Conservation (phyloP, 352 stramenopile genomes). For the Thalassiosira mediterranea region DNA sequence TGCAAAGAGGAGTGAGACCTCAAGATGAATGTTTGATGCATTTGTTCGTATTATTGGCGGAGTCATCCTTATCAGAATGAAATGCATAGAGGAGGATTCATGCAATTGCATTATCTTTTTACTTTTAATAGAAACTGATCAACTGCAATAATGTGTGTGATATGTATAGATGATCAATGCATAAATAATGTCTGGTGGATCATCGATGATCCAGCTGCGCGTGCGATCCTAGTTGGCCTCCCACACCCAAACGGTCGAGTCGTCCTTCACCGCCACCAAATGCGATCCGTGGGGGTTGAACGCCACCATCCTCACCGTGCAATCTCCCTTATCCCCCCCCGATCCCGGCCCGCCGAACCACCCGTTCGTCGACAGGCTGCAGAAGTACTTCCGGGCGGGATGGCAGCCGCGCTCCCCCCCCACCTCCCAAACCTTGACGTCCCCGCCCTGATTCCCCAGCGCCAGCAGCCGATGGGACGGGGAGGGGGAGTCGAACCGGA, state of each 20-base stretch:
- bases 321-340: slow-evolving; percentile 10
- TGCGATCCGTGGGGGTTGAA: slow-evolving; percentile 50
- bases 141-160: too few species aligned
- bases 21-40: too few species aligned
- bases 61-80: too few species aligned
- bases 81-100: too few species aligned
- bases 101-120: too few species aligned
- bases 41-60: too few species aligned
- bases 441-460: slow-evolving; percentile 62
- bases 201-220: too few species aligned
- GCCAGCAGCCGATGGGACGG: slow-evolving; percentile 50
- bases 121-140: too few species aligned
- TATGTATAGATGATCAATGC: too few species aligned
- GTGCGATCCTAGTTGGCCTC: too few species aligned
- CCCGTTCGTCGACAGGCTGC: slow-evolving; percentile 23
- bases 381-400: slow-evolving; percentile 34
- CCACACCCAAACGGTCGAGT: slow-evolving; percentile 52
- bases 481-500: slow-evolving; percentile 62
- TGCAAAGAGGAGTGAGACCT: too few species aligned
- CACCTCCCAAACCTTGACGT: slow-evolving; percentile 67
- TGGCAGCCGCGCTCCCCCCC: slow-evolving; percentile 54
- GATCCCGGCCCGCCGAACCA: background rate
- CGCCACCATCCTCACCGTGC: slow-evolving; percentile 55
- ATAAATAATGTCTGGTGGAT: too few species aligned
- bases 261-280: slow-evolving; percentile 57